phyloP scores from a whole-genome alignment of 805 yeast genomes.

The Lipomyces mesembrius region DNA sequence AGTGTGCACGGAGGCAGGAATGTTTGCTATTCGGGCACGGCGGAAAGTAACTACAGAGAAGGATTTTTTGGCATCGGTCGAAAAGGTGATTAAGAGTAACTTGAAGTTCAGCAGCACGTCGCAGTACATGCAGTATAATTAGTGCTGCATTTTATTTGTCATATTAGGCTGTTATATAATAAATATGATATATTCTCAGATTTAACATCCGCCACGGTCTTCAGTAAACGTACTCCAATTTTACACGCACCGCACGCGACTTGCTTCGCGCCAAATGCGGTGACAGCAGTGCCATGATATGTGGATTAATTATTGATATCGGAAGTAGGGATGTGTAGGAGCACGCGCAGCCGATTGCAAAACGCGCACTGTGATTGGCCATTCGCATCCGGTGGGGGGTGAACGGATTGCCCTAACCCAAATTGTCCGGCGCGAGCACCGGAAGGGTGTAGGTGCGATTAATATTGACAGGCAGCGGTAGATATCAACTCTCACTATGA shows the following conservation, averaged over 20 bases:
- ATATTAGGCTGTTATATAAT: neutral
- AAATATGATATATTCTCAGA: neutral
- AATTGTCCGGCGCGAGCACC: neutral
- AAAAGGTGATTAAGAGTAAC: conserved; percentile 97
- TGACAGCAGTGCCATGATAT: no score
- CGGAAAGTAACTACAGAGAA: conserved; percentile 98
- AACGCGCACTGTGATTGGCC: conserved; percentile 16
- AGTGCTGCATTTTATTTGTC: conserved; percentile 4
- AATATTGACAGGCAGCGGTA: no score
- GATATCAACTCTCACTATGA: neutral
- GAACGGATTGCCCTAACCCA: neutral
- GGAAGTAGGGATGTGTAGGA: no score
- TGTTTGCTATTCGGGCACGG: conserved; percentile 98
- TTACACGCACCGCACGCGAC: no score
- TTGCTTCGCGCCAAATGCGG: no score
- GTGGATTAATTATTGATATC: no score
- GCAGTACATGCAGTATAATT: conserved; percentile 81
- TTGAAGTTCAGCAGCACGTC: conserved; percentile 96
- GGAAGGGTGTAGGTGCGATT: neutral
- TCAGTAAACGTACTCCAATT: no score
- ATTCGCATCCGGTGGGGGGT: conserved; percentile 8
- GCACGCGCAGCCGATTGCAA: neutral
- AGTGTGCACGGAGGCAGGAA: conserved; percentile 99
- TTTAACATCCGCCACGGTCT: neutral
- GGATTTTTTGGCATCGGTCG: conserved; percentile 96